These are phyloP conservation scores for Lipomyces sp. DNA, from an alignment of 805 yeast genomes.

Conservation along the genomic window DNA sequence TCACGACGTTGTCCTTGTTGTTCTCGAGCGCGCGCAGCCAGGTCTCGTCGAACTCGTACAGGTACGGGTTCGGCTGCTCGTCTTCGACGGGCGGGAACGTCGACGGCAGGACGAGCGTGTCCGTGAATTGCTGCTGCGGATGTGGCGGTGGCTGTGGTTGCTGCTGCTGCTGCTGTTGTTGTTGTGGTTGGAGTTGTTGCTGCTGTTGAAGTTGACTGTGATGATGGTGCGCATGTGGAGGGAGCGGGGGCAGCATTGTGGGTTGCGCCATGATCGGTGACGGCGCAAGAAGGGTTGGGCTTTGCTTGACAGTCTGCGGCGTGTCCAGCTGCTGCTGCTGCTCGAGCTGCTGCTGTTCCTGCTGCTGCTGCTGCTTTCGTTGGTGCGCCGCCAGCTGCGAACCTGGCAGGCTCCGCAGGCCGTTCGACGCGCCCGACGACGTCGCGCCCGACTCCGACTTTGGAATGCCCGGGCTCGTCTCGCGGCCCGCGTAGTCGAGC, in stretches of 20 bases:
- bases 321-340: neutral
- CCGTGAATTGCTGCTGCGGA: constrained; percentile 1
- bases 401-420: constrained; percentile 10
- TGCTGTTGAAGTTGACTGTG: constrained; percentile 2
- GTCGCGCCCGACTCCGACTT: constrained; percentile 19
- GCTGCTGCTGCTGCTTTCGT: constrained; percentile 5
- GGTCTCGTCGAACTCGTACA: constrained; percentile 28
- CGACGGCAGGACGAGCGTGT: constrained; percentile 22
- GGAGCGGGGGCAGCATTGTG: constrained; percentile 1
- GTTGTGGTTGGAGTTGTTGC: neutral
- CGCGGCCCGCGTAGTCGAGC: constrained; percentile 26
- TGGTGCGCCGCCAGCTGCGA: neutral
- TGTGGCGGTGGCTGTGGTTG: neutral
- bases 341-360: neutral
- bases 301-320: neutral
- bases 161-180: neutral
- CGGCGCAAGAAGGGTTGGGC: neutral
- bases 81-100: constrained; percentile 26
- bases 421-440: constrained; percentile 13
- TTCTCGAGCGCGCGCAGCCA: constrained; percentile 29
- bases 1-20: constrained; percentile 26
- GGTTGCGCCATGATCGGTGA: no score
- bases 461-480: constrained; percentile 14
- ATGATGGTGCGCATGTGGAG: constrained; percentile 1
- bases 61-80: constrained; percentile 27